Evolutionary conservation across 192 early-diverging fungal species (phyloP), one percentile per base, ranked within the genome.

Genomic region (Podila clonocystis): DNA sequence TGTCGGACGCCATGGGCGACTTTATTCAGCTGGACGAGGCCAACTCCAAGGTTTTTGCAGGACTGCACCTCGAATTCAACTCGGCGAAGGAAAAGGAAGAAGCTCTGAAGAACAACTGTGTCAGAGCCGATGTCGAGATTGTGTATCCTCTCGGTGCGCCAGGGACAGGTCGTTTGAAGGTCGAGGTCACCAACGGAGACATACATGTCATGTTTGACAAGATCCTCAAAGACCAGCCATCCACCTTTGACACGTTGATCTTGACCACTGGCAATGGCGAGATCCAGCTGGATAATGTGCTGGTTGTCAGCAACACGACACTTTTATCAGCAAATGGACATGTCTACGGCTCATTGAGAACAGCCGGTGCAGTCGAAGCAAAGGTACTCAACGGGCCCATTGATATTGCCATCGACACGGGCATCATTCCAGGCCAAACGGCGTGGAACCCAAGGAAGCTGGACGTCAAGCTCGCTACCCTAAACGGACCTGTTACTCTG

Each of bases 401-500:
- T 5, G 48, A 60, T 19, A 13, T 76, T 36, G 20, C 24, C 2
- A 52, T 76, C 28, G 11, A 50, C 52, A 26, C 31, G 7, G 48
- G 36, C n/a, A 29, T 22, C 0, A 5, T 6, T 9, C 48, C 6
- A 3, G 15, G 48, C 36, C 17, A 28, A 5, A 5, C 31, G 9
- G 52, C 5, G 0, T 74, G 73, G 68, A 33, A 45, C 45, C 20
- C 45, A 30, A 41, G 49, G 8, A 70, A 76, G 0, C 34, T 76
- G 29, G 28, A 49, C 13, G 57, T 76, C 0, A 1, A 63, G 8
- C 29, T 36, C 19, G 45, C 12, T 4, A 52, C 63, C 4, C 52
- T 76, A 11, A 76, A 76, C 41, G 74, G 74, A 24, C 63, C 36
- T 5, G 29, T 76, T 38, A 15, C 11, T 4, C 34, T 76, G 12